phyloP scores from a whole-genome alignment of 139 green algal genomes.

The Asterochloris erici region DNA sequence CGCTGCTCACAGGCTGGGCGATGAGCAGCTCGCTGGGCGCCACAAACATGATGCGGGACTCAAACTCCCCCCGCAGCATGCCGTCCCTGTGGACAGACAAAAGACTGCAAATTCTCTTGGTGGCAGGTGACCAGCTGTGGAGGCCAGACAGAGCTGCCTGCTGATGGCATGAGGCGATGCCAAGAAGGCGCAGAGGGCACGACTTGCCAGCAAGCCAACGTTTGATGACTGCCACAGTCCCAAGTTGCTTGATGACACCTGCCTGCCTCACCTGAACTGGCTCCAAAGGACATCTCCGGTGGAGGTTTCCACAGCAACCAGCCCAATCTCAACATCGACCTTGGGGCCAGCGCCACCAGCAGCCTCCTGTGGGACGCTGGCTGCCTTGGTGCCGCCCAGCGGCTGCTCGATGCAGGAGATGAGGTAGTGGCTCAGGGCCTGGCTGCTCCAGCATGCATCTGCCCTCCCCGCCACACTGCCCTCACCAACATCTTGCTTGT shows the following conservation, averaged over 20 bases:
- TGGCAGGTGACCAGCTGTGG: not conserved
- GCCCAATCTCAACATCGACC: conserved; percentile 34
- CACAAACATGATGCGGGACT: conserved; percentile 59
- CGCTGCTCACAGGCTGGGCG: conserved; percentile 24
- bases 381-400: not conserved
- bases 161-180: not conserved
- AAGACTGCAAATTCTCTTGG: not conserved
- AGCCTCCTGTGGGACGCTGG: not conserved
- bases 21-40: conserved; percentile 72
- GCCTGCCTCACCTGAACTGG: conserved; percentile 39
- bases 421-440: conserved; percentile 32
- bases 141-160: not conserved
- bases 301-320: conserved; percentile 76
- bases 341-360: not conserved
- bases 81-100: conserved; percentile 24
- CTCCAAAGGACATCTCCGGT: conserved; percentile 66
- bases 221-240: not conserved
- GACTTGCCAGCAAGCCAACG: not conserved
- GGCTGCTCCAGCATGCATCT: conserved; percentile 20
- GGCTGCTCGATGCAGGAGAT: conserved; percentile 39
- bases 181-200: not conserved
- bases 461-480: conserved; percentile 4
- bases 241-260: not conserved
- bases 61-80: conserved; percentile 52
- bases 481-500: conserved; percentile 8